These are phyloP conservation scores for Aspergillus cristatus DNA, from an alignment of 495 filamentous ascomycete genomes.

Conservation along the genomic window DNA sequence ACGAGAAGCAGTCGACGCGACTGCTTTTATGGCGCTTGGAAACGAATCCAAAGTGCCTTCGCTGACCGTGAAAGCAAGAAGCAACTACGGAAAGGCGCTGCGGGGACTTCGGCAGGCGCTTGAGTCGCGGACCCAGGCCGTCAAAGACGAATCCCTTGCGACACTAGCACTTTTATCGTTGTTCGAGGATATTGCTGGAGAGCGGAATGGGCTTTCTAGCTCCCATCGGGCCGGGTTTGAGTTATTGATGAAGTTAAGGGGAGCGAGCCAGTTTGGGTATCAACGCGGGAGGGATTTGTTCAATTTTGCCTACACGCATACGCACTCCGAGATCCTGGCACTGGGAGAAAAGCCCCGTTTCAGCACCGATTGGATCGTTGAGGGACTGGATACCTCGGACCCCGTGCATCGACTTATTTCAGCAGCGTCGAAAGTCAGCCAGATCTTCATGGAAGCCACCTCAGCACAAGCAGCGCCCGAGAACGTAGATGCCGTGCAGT, in stretches of 20 bases:
- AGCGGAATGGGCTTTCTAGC: constrained; percentile 31
- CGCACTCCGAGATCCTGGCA: constrained; percentile 32
- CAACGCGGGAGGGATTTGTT: constrained; percentile 33
- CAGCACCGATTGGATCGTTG: constrained; percentile 23
- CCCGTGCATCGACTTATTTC: constrained; percentile 32
- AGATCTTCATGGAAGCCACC: constrained; percentile 19
- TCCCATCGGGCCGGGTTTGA: constrained; percentile 37
- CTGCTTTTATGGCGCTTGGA: constrained; percentile 28
- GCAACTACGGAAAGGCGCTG: constrained; percentile 28
- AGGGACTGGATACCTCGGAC: constrained; percentile 19
- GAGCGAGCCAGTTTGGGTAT: constrained; percentile 21
- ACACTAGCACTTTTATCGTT: constrained; percentile 30
- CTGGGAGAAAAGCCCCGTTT: constrained; percentile 27
- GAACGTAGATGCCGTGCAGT: constrained; percentile 10
- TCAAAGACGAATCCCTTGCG: constrained; percentile 35
- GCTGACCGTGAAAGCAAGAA: constrained; percentile 23
- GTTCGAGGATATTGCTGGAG: constrained; percentile 34
- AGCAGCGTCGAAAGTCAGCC: constrained; percentile 23
- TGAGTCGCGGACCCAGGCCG: constrained; percentile 18
- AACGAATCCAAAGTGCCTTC: constrained; percentile 21
- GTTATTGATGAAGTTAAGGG: constrained; percentile 29
- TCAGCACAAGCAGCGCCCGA: constrained; percentile 5
- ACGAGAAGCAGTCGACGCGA: constrained; percentile 31
- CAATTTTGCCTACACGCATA: constrained; percentile 33
- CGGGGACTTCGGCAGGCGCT: constrained; percentile 22